Evolutionary conservation across 116 monocot species (phyloP), one percentile per base, ranked within the genome.

Genomic region (Thalassia testudinum): DNA sequence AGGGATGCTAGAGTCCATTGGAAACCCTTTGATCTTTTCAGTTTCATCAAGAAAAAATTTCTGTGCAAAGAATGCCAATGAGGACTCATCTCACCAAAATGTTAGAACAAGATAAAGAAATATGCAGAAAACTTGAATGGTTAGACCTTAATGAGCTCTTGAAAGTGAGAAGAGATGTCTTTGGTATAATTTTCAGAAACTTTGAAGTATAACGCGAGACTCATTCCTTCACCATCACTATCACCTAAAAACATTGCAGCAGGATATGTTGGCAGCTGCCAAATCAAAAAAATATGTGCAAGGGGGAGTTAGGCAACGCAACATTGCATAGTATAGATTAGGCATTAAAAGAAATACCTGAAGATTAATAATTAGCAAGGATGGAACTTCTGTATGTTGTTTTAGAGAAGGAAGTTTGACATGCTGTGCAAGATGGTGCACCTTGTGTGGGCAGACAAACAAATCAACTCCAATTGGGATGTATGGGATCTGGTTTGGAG

Each of bases 361-460:
- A 49, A 89, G 83, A 50, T 89, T 89, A 43, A 83, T 74, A 63
- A 89, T 75, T 2, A 89, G 54, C 54, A 89, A 76, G 19, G 89
- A 89, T 37, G 89, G 89, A 49, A 89, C 40, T 37, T 77, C 72
- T n/a, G 67, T 77, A 49, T 75, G 74, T 26, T 69, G 37, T 57
- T 72, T 72, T 18, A 80, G 75, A 56, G 43, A 29, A 14, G 90
- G 90, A 65, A 90, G 78, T 13, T 84, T 84, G 57, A 90, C 63
- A 51, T 90, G 78, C 52, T 84, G 90, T 48, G 90, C 90, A 60
- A 90, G 84, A 53, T 90, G 90, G 63, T 80, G 54, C 16, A 90
- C 53, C 56, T 90, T 90, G 16, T 51, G 60, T 18, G 73, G 76
- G 42, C 81, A 85, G 1, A 62, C 47, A 52, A 85, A 91, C 43